Percentiles rank a stretch among this genome's conserved stretches.
phyloP scores from a whole-genome alignment of 768 basidiomycete species.

The Boletus subcaerulescens region DNA sequence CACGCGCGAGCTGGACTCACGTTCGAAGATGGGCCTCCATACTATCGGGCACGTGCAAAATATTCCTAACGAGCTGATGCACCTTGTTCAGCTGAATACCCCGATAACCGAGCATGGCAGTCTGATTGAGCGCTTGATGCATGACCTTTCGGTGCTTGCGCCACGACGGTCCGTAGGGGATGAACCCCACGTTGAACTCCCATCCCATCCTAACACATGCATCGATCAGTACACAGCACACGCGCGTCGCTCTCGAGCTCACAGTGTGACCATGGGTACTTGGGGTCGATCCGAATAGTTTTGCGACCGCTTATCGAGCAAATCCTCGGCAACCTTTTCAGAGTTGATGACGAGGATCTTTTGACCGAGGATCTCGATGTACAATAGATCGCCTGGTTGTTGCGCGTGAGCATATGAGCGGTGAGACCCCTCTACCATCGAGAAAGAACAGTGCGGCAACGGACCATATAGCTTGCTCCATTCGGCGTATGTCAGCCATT shows the following conservation, averaged over 20 bases:
- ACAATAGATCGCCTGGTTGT: constrained; percentile 22
- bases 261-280: constrained; percentile 24
- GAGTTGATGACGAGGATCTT: constrained; percentile 25
- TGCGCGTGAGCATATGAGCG: not conserved
- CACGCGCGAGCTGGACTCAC: not conserved
- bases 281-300: constrained; percentile 29
- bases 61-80: constrained; percentile 28
- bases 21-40: constrained; percentile 25
- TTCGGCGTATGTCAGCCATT: constrained; percentile 39
- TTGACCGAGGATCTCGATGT: constrained; percentile 26
- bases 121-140: constrained; percentile 36
- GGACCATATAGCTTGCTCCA: constrained; percentile 44
- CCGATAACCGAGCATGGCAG: constrained; percentile 27
- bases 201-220: constrained; percentile 31
- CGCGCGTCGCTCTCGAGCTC: not conserved
- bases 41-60: constrained; percentile 29
- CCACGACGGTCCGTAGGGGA: constrained; percentile 38
- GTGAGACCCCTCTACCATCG: not conserved
- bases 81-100: constrained; percentile 33
- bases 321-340: constrained; percentile 22
- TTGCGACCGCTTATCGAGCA: constrained; percentile 29
- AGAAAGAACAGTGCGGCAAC: not conserved
- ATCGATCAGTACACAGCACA: not conserved
- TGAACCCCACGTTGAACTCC: constrained; percentile 36
- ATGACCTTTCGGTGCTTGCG: constrained; percentile 36